phyloP scores from a whole-genome alignment of 495 filamentous ascomycete species.

The Margaritispora aquatica region DNA sequence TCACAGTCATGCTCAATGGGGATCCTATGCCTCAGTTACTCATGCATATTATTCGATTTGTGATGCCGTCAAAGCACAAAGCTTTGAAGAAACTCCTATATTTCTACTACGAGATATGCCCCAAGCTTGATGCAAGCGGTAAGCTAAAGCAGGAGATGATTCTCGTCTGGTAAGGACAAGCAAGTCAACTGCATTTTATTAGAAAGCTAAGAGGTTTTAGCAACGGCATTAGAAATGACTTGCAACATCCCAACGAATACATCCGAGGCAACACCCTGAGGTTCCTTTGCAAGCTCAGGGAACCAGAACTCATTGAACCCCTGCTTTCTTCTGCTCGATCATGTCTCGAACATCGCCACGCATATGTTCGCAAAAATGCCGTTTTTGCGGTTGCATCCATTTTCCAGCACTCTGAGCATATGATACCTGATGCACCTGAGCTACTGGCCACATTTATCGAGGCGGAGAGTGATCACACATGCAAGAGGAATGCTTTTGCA shows the following conservation, averaged over 20 bases:
- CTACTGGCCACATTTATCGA: constrained; percentile 87
- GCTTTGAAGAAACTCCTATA: constrained; percentile 97
- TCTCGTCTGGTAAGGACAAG: constrained; percentile 72
- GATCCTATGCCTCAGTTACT: constrained; percentile 91
- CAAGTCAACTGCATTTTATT: background rate
- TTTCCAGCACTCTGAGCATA: constrained; percentile 78
- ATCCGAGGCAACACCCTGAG: constrained; percentile 93
- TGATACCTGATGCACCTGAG: constrained; percentile 95
- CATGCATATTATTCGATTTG: constrained; percentile 99
- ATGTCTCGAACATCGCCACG: constrained; percentile 92
- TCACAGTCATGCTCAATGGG: constrained; percentile 96
- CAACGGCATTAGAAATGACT: constrained; percentile 95
- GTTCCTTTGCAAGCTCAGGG: constrained; percentile 93
- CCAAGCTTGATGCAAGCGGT: constrained; percentile 82
- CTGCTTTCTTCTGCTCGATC: constrained; percentile 84
- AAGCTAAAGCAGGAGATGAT: constrained; percentile 99
- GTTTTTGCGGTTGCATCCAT: constrained; percentile 93
- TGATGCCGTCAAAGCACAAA: constrained; percentile 97
- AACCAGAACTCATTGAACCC: constrained; percentile 93
- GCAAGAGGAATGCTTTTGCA: constrained; percentile 97
- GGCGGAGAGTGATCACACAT: constrained; percentile 86
- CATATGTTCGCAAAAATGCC: constrained; percentile 96
- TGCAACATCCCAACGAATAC: constrained; percentile 98
- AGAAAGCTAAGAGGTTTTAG: constrained; percentile 36
- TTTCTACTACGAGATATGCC: constrained; percentile 99